A percentile compares a stretch with the other conserved stretches of the same genome.
These are phyloP conservation scores for Penicillium crystallinum DNA, from an alignment of 495 filamentous ascomycete genomes.

Conservation along the genomic window DNA sequence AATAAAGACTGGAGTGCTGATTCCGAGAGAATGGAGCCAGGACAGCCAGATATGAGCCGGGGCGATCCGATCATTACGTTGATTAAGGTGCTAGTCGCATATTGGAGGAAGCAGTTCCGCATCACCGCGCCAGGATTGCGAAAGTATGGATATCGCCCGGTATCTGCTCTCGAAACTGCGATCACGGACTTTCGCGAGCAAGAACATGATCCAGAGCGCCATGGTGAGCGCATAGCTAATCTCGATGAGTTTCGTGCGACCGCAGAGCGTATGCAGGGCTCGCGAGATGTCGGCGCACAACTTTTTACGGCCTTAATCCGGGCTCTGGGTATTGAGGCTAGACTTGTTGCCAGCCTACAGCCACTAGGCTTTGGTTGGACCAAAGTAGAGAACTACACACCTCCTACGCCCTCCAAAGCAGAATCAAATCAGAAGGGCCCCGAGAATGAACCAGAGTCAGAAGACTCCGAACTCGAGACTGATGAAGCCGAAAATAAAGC, in stretches of 20 bases:
- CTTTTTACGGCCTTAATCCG: conserved; percentile 88
- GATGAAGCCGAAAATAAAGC: neutral
- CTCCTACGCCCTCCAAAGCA: conserved; percentile 42
- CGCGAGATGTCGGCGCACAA: conserved; percentile 81
- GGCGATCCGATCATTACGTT: conserved; percentile 81
- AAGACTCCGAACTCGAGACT: conserved; percentile 11
- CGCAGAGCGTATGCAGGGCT: conserved; percentile 71
- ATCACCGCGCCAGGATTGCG: conserved; percentile 75
- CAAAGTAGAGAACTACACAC: conserved; percentile 59
- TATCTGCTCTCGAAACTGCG: conserved; percentile 61
- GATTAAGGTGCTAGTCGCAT: conserved; percentile 67
- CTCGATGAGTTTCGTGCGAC: conserved; percentile 61
- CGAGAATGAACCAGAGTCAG: conserved; percentile 12
- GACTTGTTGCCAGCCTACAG: conserved; percentile 79
- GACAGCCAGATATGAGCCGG: conserved; percentile 64
- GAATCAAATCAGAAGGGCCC: conserved; percentile 23
- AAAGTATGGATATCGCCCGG: conserved; percentile 80
- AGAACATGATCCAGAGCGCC: conserved; percentile 51
- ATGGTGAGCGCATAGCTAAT: conserved; percentile 68
- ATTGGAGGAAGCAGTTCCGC: conserved; percentile 83
- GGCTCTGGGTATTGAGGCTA: conserved; percentile 71
- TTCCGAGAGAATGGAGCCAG: conserved; percentile 64
- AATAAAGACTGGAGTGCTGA: conserved; percentile 65
- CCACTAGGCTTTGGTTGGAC: conserved; percentile 89
- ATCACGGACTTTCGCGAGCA: conserved; percentile 58